Conservation (phyloP, 345 rosid species). For the Orychophragmus violaceus region DNA sequence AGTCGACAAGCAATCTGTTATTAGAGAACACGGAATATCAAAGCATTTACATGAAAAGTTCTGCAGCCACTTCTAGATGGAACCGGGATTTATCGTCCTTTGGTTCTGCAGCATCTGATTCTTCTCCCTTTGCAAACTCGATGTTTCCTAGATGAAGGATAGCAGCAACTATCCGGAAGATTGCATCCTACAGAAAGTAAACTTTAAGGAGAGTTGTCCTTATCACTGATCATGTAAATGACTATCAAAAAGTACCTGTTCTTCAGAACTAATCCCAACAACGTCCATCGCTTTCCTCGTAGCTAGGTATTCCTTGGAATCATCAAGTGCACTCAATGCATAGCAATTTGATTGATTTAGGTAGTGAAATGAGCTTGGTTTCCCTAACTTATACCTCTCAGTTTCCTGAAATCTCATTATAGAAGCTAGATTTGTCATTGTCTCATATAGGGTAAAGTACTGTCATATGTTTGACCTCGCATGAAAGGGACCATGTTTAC, state of each 20-base stretch:
- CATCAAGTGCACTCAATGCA: slow-evolving; percentile 66
- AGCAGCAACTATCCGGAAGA: slow-evolving; percentile 91
- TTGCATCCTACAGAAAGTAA: slow-evolving; percentile 26
- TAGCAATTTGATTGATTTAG: slow-evolving; percentile 83
- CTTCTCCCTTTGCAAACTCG: slow-evolving; percentile 80
- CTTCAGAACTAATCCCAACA: slow-evolving; percentile 72
- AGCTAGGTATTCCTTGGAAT: slow-evolving; percentile 62
- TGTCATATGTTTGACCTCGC: too few species aligned
- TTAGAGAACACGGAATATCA: background rate
- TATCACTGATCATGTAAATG: slow-evolving; percentile 2
- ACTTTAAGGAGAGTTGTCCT: slow-evolving; percentile 23
- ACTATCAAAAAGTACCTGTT: slow-evolving; percentile 54
- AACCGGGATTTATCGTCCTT: slow-evolving; percentile 78
- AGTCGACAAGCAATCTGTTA: background rate
- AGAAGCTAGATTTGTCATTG: slow-evolving; percentile 3
- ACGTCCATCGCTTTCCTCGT: slow-evolving; percentile 93
- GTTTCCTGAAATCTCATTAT: slow-evolving; percentile 45
- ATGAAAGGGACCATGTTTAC: slow-evolving; percentile 38
- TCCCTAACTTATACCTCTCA: slow-evolving; percentile 67
- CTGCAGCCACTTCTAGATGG: slow-evolving; percentile 77
- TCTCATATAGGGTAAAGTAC: background rate
- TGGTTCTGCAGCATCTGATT: slow-evolving; percentile 76
- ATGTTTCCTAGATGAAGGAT: slow-evolving; percentile 94
- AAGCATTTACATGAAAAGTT: slow-evolving; percentile 83
- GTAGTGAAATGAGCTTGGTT: slow-evolving; percentile 80